Evolutionary conservation across 164 flowering plant species (phyloP).

Genomic region (Aristolochia californica): DNA sequence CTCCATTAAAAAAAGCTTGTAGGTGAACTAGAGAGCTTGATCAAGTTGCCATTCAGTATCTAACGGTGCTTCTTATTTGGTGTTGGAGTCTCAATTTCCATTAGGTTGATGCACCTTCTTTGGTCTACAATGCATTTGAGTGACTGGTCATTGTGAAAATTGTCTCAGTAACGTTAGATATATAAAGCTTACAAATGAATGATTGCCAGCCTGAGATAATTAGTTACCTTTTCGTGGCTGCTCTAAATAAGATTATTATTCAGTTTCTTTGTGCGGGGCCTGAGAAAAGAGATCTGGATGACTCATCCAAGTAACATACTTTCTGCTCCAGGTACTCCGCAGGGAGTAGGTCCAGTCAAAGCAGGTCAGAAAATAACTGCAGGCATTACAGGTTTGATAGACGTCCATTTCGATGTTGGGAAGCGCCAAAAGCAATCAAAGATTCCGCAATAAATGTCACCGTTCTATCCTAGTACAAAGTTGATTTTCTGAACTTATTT

Average conservation of each 20-base stretch:
- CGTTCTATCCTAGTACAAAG: too few relatives aligned
- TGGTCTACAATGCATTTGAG: too few relatives aligned
- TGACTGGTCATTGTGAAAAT: background rate
- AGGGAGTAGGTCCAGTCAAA: slow-evolving; percentile 89
- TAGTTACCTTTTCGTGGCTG: background rate
- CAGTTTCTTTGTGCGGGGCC: background rate
- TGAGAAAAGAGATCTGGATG: background rate
- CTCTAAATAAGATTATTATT: too few relatives aligned
- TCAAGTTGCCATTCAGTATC: too few relatives aligned
- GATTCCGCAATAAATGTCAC: too few relatives aligned
- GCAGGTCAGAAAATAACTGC: slow-evolving; percentile 85
- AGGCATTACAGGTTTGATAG: slow-evolving; percentile 76
- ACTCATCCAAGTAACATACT: background rate
- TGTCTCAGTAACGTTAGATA: background rate
- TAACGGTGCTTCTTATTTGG: too few relatives aligned
- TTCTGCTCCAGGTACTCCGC: slow-evolving; percentile 63
- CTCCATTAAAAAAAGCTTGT: too few relatives aligned
- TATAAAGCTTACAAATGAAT: background rate
- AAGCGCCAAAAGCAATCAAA: slow-evolving; percentile 30
- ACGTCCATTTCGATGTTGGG: slow-evolving; percentile 58
- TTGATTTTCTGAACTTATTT: too few relatives aligned
- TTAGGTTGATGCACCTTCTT: too few relatives aligned
- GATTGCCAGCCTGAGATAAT: too few relatives aligned
- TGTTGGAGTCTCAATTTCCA: too few relatives aligned
- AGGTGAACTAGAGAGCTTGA: too few relatives aligned